These are phyloP conservation scores for Malania oleifera DNA, from an alignment of 164 flowering plant species.

Conservation along the genomic window DNA sequence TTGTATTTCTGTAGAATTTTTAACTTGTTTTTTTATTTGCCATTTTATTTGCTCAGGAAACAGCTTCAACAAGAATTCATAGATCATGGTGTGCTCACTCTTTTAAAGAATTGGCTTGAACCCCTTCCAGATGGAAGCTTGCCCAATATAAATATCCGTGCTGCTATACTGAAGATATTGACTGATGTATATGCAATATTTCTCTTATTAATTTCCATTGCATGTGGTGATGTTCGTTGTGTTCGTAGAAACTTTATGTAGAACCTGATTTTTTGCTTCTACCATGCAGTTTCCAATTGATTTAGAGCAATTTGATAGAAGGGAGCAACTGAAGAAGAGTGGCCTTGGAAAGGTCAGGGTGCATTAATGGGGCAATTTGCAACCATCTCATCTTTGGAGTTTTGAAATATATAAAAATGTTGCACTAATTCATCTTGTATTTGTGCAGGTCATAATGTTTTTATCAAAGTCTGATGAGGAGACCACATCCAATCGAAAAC, in stretches of 20 bases:
- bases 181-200: slow-evolving; percentile 50
- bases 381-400: background rate
- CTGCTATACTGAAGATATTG: slow-evolving; percentile 71
- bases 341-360: slow-evolving; percentile 77
- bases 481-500: slow-evolving; percentile 78
- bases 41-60: slow-evolving; percentile 43
- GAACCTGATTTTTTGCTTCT: slow-evolving; percentile 20
- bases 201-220: background rate
- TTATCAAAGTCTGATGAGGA: slow-evolving; percentile 94
- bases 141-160: slow-evolving; percentile 83
- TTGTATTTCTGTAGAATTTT: background rate
- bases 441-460: slow-evolving; percentile 89
- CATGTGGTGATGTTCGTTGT: background rate
- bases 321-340: slow-evolving; percentile 83
- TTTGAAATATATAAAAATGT: background rate
- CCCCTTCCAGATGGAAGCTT: slow-evolving; percentile 98
- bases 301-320: slow-evolving; percentile 77
- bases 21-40: background rate
- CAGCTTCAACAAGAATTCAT: slow-evolving; percentile 90
- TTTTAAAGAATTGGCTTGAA: slow-evolving; percentile 89
- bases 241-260: background rate
- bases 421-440: background rate
- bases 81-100: slow-evolving; percentile 85
- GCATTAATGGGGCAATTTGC: background rate
- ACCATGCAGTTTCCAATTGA: slow-evolving; percentile 75